Evolutionary conservation across 2,329 filamentous ascomycete genomes (phyloP).

Genomic region (Thelonectria olida): DNA sequence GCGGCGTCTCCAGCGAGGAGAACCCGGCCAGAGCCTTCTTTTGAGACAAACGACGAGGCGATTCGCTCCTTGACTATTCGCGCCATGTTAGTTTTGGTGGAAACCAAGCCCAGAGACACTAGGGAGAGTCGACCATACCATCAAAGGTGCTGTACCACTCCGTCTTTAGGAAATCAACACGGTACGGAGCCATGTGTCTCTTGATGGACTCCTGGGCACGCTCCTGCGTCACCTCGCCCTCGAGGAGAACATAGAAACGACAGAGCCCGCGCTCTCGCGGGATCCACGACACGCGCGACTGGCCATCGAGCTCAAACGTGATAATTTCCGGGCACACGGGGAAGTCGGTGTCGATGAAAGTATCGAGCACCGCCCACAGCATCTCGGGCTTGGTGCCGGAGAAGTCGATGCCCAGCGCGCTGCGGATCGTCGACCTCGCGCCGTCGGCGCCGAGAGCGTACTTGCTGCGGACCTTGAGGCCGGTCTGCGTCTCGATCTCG

Average conservation of each 20-base stretch:
- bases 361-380: constrained; percentile 59
- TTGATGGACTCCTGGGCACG: constrained; percentile 53
- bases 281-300: constrained; percentile 59
- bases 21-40: constrained; percentile 52
- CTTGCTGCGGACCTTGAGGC: constrained; percentile 44
- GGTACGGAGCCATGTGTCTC: constrained; percentile 54
- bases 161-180: constrained; percentile 52
- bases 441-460: constrained; percentile 64
- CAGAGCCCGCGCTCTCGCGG: constrained; percentile 57
- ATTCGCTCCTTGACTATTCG: constrained; percentile 55
- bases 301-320: constrained; percentile 55
- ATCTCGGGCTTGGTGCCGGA: constrained; percentile 59
- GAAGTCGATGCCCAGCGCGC: constrained; percentile 50
- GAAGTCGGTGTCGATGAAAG: constrained; percentile 60
- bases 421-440: constrained; percentile 57
- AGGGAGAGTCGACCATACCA: no score
- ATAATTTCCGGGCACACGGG: constrained; percentile 57
- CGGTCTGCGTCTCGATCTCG: constrained; percentile 45
- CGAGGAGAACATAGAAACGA: constrained; percentile 57
- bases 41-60: constrained; percentile 50
- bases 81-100: no score
- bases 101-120: no score
- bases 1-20: constrained; percentile 66
- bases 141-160: constrained; percentile 62
- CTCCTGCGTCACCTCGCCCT: constrained; percentile 53